Evolutionary conservation across 2,329 filamentous ascomycete genomes (phyloP), one percentile per base, ranked within the genome.

Genomic region (Cytospora chrysosperma): DNA sequence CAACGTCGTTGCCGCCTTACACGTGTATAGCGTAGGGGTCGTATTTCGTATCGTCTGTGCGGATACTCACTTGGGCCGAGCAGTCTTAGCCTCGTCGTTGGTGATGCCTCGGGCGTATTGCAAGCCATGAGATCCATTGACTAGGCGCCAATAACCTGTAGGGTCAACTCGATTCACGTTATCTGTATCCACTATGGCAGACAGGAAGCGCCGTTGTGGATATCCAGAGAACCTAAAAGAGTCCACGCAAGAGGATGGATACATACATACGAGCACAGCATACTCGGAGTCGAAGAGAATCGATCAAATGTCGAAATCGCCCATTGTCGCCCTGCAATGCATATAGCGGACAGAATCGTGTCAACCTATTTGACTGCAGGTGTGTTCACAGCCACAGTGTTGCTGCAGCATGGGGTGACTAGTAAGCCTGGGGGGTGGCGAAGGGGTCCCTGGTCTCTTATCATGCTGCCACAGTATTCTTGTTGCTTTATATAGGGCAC

Each of bases 401-500:
- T 54, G 58, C 37, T 55, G 58, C 50, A 55, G 58, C 15, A 51
- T 40, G 49, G 59, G 52, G 37, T 55, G 59, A 34, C 32, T 13
- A 34, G 32, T 34, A 12, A 61, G 37, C 9, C 40, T 43, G 28
- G 28, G 59, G 54, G 51, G 59, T 61, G 59, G 59, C 59, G 59
- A 61, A 55, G 59, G 13, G 8, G 53, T 12, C 37, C 37, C 51
- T 24, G 32, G 12, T 15, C 32, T 13, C 12, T 34, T 13, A 34
- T 13, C 32, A 34, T 34, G 15, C 32, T 34, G 32, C 32, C 10
- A 15, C 30, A 21, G n/a, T 24, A 3, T 24, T 12, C n/a, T 12
- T 55, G 59, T 24, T 61, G 21, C 59, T 61, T 61, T 61, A 55
- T 49, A 55, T 61, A 61, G 59, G 51, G 51, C 24, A 37, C 17